These are phyloP conservation scores for Penicillium brasilianum DNA, from an alignment of 2,329 filamentous ascomycete species.

Conservation along the genomic window DNA sequence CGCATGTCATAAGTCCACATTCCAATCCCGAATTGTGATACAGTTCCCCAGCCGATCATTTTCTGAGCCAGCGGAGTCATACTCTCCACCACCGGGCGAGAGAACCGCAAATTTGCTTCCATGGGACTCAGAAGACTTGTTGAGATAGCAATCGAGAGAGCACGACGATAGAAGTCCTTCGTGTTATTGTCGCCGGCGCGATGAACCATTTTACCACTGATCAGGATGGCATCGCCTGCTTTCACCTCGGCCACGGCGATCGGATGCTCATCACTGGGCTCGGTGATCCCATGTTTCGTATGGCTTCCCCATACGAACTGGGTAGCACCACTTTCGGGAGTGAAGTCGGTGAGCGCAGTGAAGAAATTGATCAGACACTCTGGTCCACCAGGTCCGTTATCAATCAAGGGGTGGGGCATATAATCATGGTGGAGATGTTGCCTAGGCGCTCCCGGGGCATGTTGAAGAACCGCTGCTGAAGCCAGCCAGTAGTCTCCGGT, in stretches of 20 bases:
- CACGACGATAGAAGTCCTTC: slow-evolving; percentile 10
- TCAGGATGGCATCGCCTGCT: not conserved
- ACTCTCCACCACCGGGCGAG: slow-evolving; percentile 9
- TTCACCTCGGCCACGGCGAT: not conserved
- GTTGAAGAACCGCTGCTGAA: not conserved
- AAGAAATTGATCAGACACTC: not conserved
- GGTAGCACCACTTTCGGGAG: slow-evolving; percentile 12
- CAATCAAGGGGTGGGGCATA: not conserved
- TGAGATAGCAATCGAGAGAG: slow-evolving; percentile 7
- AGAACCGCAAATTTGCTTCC: slow-evolving; percentile 1
- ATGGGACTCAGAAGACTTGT: slow-evolving; percentile 9
- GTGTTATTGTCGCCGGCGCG: slow-evolving; percentile 1
- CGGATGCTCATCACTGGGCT: not conserved
- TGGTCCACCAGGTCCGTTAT: not conserved
- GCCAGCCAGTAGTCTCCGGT: not conserved
- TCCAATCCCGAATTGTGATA: not conserved
- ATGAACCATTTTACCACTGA: slow-evolving; percentile 3
- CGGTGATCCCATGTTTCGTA: not conserved
- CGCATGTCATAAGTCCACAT: not conserved
- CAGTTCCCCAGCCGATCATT: slow-evolving; percentile 13
- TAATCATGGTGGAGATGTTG: not conserved
- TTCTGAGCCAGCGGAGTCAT: slow-evolving; percentile 19
- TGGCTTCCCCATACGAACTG: slow-evolving; percentile 7
- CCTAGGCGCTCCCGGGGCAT: not conserved
- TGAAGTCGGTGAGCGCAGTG: slow-evolving; percentile 12